Conservation (phyloP, 768 basidiomycete species). For the Cystobasidium ongulense region DNA sequence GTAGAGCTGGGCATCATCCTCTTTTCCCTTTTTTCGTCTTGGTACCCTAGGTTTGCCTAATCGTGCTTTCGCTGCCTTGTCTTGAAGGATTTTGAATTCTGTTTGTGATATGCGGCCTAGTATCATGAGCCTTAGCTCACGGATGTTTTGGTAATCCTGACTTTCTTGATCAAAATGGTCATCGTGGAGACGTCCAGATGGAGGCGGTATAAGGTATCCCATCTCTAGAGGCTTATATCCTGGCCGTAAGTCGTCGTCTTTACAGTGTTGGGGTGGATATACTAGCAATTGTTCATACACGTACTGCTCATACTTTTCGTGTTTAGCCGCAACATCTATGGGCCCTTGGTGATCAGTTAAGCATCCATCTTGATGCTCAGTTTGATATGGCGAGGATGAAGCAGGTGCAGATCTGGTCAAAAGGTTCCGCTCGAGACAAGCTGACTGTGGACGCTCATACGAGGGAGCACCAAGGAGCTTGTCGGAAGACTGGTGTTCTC, state of each 20-base stretch:
- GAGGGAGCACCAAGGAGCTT: no score
- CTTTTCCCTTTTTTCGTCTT: no score
- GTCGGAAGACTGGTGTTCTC: no score
- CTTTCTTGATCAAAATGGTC: background rate
- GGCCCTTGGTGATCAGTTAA: no score
- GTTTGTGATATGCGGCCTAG: background rate
- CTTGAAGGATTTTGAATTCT: background rate
- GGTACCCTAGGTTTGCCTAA: background rate
- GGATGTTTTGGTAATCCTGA: background rate
- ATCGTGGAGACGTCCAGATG: background rate
- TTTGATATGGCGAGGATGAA: no score
- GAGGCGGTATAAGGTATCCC: slow-evolving; percentile 7
- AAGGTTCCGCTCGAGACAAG: no score
- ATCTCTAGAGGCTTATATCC: background rate
- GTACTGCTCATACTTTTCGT: background rate
- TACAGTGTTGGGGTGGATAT: background rate
- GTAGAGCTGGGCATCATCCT: no score
- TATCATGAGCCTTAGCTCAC: background rate
- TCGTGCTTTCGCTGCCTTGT: background rate
- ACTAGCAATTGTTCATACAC: background rate
- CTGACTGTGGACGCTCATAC: no score
- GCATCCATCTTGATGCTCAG: no score
- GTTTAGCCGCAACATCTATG: background rate
- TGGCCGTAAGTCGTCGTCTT: background rate
- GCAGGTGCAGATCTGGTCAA: no score